A percentile compares a stretch with the other conserved stretches of the same genome.
Conservation (phyloP, 352 stramenopile species). For the Aphanomyces stellatus region DNA sequence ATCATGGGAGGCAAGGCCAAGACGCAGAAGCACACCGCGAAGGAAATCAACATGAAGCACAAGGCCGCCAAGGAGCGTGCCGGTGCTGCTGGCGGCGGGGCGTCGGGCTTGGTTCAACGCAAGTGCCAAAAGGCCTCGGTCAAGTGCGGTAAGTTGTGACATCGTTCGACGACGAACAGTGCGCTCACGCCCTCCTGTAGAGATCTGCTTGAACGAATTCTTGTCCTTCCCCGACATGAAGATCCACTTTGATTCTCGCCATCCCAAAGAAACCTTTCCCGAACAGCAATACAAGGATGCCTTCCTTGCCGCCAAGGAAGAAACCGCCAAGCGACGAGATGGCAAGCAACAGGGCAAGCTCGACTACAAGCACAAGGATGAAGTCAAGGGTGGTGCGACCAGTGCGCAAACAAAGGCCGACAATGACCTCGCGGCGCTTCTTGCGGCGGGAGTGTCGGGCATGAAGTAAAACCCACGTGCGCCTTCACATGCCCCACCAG, state of each 20-base stretch:
- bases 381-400: too few species aligned
- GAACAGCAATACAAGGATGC: neutral
- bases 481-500: neutral
- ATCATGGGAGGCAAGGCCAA: slow-evolving; percentile 66
- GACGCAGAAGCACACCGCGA: slow-evolving; percentile 70
- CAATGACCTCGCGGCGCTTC: slow-evolving; percentile 4
- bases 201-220: slow-evolving; percentile 11
- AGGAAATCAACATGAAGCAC: slow-evolving; percentile 45
- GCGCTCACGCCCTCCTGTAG: neutral
- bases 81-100: neutral
- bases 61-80: slow-evolving; percentile 17
- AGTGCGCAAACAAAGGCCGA: neutral
- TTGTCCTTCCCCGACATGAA: slow-evolving; percentile 7
- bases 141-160: slow-evolving; percentile 4
- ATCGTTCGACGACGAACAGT: neutral
- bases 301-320: slow-evolving; percentile 7
- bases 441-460: neutral
- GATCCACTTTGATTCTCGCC: slow-evolving; percentile 15
- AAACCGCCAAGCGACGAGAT: slow-evolving; percentile 8
- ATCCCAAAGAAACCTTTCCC: slow-evolving; percentile 2
- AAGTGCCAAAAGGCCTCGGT: slow-evolving; percentile 17
- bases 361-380: slow-evolving; percentile 16
- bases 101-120: slow-evolving; percentile 1
- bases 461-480: slow-evolving; percentile 5
- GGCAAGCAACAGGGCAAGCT: slow-evolving; percentile 16